Base-by-base conservation (phyloP, 306 rosid genomes). In the Rubus idaeus region DNA sequence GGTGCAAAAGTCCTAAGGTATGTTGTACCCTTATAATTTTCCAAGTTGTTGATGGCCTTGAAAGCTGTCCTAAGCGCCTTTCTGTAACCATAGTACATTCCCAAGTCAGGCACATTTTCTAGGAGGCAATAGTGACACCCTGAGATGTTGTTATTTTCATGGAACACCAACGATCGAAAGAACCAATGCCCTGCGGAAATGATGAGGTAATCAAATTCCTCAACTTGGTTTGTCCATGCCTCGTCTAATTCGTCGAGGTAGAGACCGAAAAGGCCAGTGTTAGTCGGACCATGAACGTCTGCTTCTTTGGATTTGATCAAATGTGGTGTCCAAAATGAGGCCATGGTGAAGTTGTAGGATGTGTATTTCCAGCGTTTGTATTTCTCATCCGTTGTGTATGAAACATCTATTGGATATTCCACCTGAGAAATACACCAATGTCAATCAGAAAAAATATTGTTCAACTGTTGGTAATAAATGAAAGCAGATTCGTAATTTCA, bases 101-200 rank as follows among this genome's bases (percentile, higher is more conserved):
- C 93, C 30, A 85, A 8, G 75, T 87, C 92, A 0, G 90, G 85
- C 17, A 90, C 89, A 39, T 93, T 89, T 65, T 78, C 84, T 21
- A 82, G 20, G 50, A 79, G 89, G 81, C 99, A 96, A 30, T 80
- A 84, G 26, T 87, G 91, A 76, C 99, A 92, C 21, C 98, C 99
- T 0, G 87, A 78, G 55, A 88, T 55, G 35, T 83, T 71, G 70
- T 84, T 63, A 3, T 86, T 74, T 75, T 92, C 91, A 2, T 85
- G 79, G 85, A 76, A 93, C 2, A 87, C 80, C 84, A 87, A 68
- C 6, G 96, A 86, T 14, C 91, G 75, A 7, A 73, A 77, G 67
- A 96, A 91, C 99, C 99, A 96, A 56, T 96, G 99, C 14, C 97
- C 99, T 0, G 86, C 89, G 6, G 89, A 87, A 82, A 96, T 71